phyloP scores from a whole-genome alignment of 192 early-diverging fungal species.

The Coemansia sp. region DNA sequence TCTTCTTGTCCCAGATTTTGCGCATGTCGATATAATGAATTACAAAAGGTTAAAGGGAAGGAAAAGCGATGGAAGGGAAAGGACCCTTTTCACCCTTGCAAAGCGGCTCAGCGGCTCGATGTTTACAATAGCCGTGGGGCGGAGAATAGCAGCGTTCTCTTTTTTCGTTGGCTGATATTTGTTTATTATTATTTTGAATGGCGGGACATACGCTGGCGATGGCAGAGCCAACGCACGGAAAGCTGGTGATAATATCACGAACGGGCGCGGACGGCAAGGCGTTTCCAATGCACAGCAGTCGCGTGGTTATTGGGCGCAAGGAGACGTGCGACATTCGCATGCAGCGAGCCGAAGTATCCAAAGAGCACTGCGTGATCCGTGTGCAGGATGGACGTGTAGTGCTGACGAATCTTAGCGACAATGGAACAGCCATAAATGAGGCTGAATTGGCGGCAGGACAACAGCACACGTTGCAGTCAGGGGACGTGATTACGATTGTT shows the following conservation, averaged over 20 bases:
- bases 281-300: constrained; percentile 36
- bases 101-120: not conserved
- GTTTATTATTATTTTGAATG: not conserved
- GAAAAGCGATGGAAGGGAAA: not conserved
- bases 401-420: constrained; percentile 38
- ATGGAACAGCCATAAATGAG: constrained; percentile 27
- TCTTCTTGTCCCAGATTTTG: constrained; percentile 89
- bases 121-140: not conserved
- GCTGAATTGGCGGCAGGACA: constrained; percentile 12
- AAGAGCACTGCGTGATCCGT: constrained; percentile 45
- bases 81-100: not conserved
- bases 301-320: constrained; percentile 45
- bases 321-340: constrained; percentile 54
- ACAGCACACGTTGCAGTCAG: constrained; percentile 18
- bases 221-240: constrained; percentile 34
- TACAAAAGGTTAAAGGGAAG: not conserved
- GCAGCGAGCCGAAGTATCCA: constrained; percentile 38
- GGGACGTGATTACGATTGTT: constrained; percentile 43
- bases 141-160: not conserved
- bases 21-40: constrained; percentile 58
- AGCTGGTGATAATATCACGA: constrained; percentile 40
- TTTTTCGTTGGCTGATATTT: constrained; percentile 3
- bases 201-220: not conserved
- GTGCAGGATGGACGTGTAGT: constrained; percentile 16
- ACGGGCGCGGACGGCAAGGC: constrained; percentile 46